Percentiles rank a stretch among this genome's conserved stretches.
Conservation (phyloP, 1,284 basidiomycete species). For the Papiliotrema fonsecae region DNA sequence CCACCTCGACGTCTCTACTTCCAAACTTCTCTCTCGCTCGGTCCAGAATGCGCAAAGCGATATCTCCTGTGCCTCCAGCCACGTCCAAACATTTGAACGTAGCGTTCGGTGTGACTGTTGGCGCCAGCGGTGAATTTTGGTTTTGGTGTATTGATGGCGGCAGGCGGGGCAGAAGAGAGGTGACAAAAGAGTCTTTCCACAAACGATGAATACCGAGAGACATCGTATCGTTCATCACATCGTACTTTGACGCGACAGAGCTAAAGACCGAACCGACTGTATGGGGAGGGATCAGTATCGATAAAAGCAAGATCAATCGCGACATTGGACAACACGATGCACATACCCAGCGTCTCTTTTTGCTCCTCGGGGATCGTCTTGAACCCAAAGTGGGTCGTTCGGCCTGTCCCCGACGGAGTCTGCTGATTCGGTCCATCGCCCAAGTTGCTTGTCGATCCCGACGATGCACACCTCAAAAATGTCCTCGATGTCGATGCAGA, state of each 20-base stretch:
- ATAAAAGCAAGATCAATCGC: neutral
- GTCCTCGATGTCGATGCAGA: neutral
- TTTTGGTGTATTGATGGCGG: constrained; percentile 40
- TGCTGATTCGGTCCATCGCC: neutral
- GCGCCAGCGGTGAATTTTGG: constrained; percentile 32
- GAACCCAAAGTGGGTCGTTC: constrained; percentile 88
- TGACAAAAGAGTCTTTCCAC: constrained; percentile 95
- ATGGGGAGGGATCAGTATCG: neutral
- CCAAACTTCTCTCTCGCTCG: constrained; percentile 82
- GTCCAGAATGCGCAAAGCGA: constrained; percentile 90
- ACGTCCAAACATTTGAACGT: constrained; percentile 76
- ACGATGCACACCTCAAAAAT: neutral
- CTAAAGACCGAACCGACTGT: constrained; percentile 86
- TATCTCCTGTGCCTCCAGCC: constrained; percentile 96
- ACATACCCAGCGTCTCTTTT: constrained; percentile 56
- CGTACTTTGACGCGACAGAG: constrained; percentile 92
- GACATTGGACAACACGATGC: neutral
- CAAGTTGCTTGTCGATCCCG: no score
- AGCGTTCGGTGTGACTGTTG: constrained; percentile 12
- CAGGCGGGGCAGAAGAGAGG: constrained; percentile 63
- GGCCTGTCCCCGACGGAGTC: constrained; percentile 6
- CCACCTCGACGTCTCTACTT: constrained; percentile 81
- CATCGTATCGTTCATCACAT: constrained; percentile 98
- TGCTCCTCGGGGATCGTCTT: constrained; percentile 71
- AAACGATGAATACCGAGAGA: constrained; percentile 92